These are phyloP conservation scores for Hemerocallis citrina DNA, from an alignment of 106 monocot species.

Conservation along the genomic window DNA sequence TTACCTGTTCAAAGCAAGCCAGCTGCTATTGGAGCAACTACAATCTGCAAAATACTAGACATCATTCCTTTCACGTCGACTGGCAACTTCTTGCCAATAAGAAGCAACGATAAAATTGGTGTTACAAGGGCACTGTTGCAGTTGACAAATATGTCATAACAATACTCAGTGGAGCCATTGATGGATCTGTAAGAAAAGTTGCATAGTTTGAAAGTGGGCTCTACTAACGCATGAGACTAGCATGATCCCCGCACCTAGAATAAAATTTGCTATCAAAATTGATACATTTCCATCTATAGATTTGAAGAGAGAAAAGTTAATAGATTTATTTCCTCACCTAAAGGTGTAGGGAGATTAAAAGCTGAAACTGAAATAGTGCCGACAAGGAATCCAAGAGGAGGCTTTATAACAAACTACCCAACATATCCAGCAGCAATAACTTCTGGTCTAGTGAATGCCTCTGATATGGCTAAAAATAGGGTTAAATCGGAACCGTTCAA, in stretches of 20 bases:
- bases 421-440: slow-evolving; percentile 72
- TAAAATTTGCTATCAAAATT: slow-evolving; percentile 2
- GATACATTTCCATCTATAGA: background rate
- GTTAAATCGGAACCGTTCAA: no score
- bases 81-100: slow-evolving; percentile 93
- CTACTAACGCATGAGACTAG: slow-evolving; percentile 95
- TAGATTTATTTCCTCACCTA: slow-evolving; percentile 46
- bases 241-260: slow-evolving; percentile 95
- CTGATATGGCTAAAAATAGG: no score
- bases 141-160: slow-evolving; percentile 98
- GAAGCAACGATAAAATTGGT: slow-evolving; percentile 74
- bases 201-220: slow-evolving; percentile 99
- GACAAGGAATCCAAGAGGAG: slow-evolving; percentile 78
- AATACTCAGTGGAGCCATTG: slow-evolving; percentile 97
- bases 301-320: background rate
- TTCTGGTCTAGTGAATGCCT: slow-evolving; percentile 71
- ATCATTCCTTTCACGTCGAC: slow-evolving; percentile 99
- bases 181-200: slow-evolving; percentile 91
- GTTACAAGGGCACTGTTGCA: slow-evolving; percentile 86
- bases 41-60: slow-evolving; percentile 94
- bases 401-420: slow-evolving; percentile 86
- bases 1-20: slow-evolving; percentile 93
- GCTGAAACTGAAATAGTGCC: slow-evolving; percentile 53
- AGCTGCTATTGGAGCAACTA: slow-evolving; percentile 80
- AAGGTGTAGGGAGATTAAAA: slow-evolving; percentile 67